These are phyloP conservation scores for Hyphochytrium catenoides DNA, from an alignment of 352 stramenopile species.

Conservation along the genomic window DNA sequence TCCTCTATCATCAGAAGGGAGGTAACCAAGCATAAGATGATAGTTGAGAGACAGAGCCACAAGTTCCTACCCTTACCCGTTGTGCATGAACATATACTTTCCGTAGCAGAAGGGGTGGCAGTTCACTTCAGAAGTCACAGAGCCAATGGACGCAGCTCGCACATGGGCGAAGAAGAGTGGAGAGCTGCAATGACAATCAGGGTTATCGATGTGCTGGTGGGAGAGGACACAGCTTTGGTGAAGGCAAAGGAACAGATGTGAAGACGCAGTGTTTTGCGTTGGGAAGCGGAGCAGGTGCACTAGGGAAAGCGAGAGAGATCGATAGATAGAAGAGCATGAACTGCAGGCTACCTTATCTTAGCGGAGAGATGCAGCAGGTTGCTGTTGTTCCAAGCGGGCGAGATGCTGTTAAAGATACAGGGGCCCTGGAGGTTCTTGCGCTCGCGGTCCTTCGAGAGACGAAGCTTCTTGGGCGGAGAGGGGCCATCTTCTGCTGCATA, in stretches of 20 bases:
- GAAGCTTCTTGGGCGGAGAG: constrained; percentile 5
- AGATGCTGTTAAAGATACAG: constrained; percentile 14
- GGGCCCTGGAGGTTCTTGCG: constrained; percentile 6
- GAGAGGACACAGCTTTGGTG: too few relatives aligned
- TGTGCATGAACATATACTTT: constrained; percentile 30
- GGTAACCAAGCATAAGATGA: too few relatives aligned
- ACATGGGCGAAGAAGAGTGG: constrained; percentile 20
- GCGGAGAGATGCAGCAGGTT: constrained; percentile 14
- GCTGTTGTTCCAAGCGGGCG: constrained; percentile 16
- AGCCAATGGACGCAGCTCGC: constrained; percentile 16
- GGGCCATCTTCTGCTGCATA: constrained; percentile 5
- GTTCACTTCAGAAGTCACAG: constrained; percentile 13
- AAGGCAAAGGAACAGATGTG: too few relatives aligned
- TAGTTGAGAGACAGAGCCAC: too few relatives aligned
- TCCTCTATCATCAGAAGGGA: constrained; percentile 4
- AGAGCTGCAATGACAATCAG: too few relatives aligned
- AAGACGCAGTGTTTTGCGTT: too few relatives aligned
- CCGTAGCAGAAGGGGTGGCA: constrained; percentile 23
- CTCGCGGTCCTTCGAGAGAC: constrained; percentile 3
- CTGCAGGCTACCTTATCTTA: constrained; percentile 9
- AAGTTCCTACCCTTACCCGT: constrained; percentile 12
- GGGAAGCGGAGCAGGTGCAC: too few relatives aligned
- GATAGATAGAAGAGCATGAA: constrained; percentile 16
- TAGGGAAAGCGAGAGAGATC: too few relatives aligned
- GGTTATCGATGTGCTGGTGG: too few relatives aligned